Conservation (phyloP, 495 filamentous ascomycete genomes). For the Hamigera avellanea region DNA sequence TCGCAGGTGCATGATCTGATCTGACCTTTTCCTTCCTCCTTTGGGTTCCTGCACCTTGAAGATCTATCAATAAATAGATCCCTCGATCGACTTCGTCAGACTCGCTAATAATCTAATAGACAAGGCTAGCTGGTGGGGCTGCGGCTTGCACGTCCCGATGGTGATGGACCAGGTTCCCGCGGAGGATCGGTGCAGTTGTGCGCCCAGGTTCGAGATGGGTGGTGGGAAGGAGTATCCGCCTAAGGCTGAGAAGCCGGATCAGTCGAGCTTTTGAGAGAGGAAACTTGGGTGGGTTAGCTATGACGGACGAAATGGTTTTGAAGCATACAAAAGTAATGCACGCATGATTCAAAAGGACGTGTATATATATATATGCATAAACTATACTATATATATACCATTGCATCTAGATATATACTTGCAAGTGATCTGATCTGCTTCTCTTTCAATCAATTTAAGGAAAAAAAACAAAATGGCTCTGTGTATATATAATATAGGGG, state of each 20-base stretch:
- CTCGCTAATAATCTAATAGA: slow-evolving; percentile 38
- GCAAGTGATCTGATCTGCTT: no score
- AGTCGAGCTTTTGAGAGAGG: slow-evolving; percentile 6
- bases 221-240: slow-evolving; percentile 54
- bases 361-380: background rate
- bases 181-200: slow-evolving; percentile 51
- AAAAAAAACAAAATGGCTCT: no score
- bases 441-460: no score
- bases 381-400: background rate
- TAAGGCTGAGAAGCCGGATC: slow-evolving; percentile 36
- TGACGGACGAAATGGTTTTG: no score
- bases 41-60: no score
- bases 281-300: no score
- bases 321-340: slow-evolving; percentile 2
- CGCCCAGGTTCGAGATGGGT: slow-evolving; percentile 46
- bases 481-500: no score
- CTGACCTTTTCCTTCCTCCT: background rate
- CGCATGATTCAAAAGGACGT: background rate
- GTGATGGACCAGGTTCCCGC: slow-evolving; percentile 54
- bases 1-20: background rate
- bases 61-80: no score
- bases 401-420: no score
- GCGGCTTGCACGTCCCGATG: slow-evolving; percentile 53
- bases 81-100: no score
- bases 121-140: slow-evolving; percentile 60